phyloP scores from a whole-genome alignment of 2,329 filamentous ascomycete genomes.

The Colletotrichum spaethianum region DNA sequence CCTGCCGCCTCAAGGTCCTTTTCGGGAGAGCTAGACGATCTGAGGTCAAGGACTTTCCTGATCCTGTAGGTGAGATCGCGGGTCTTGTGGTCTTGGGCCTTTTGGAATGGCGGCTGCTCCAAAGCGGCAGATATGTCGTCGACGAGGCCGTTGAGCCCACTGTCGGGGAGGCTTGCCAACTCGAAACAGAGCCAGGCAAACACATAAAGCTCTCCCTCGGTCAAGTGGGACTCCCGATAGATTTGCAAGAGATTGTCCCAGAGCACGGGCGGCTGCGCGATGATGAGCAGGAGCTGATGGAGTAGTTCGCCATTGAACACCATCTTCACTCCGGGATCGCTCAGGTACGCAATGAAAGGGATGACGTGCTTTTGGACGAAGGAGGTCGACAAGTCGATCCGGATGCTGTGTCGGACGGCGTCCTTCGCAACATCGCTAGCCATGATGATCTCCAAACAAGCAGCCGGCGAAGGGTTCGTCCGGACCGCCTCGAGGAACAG shows the following conservation, averaged over 20 bases:
- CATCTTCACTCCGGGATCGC: slow-evolving; percentile 60
- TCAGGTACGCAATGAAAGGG: slow-evolving; percentile 55
- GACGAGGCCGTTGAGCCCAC: slow-evolving; percentile 43
- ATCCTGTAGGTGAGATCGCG: slow-evolving; percentile 53
- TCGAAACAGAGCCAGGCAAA: slow-evolving; percentile 67
- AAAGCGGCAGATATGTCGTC: slow-evolving; percentile 47
- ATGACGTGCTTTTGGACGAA: slow-evolving; percentile 52
- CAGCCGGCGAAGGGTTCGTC: slow-evolving; percentile 37
- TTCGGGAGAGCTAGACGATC: slow-evolving; percentile 41
- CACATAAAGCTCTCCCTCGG: slow-evolving; percentile 48
- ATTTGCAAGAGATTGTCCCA: slow-evolving; percentile 59
- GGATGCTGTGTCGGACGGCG: slow-evolving; percentile 46
- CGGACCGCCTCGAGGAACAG: slow-evolving; percentile 48
- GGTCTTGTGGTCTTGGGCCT: slow-evolving; percentile 44
- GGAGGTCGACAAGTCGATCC: slow-evolving; percentile 42
- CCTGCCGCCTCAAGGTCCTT: slow-evolving; percentile 60
- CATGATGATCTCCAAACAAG: slow-evolving; percentile 49
- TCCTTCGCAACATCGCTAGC: slow-evolving; percentile 43
- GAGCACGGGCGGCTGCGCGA: slow-evolving; percentile 67
- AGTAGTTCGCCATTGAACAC: slow-evolving; percentile 66
- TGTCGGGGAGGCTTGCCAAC: slow-evolving; percentile 56
- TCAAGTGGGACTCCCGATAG: slow-evolving; percentile 52
- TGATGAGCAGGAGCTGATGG: slow-evolving; percentile 57
- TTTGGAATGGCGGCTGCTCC: slow-evolving; percentile 45
- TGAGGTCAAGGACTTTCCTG: slow-evolving; percentile 54